Percentiles rank a stretch among this genome's conserved stretches.
phyloP scores from a whole-genome alignment of 192 early-diverging fungal species.

The Glomus cerebriforme region DNA sequence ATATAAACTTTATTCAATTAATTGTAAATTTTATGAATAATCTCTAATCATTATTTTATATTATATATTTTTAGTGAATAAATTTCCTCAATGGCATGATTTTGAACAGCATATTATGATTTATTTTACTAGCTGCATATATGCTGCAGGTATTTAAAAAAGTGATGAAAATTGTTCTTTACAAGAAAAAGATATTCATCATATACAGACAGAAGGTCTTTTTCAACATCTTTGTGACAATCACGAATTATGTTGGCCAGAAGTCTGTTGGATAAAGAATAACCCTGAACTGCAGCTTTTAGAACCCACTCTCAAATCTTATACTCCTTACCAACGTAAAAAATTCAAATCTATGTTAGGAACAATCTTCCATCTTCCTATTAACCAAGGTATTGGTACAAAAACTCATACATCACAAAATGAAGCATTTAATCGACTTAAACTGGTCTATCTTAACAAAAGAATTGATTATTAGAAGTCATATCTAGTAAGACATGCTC shows the following conservation, averaged over 20 bases:
- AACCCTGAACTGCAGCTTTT: background rate
- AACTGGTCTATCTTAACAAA: background rate
- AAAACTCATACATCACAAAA: background rate
- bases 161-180: background rate
- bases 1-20: background rate
- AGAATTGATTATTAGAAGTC: background rate
- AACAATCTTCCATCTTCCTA: background rate
- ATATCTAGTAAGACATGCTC: background rate
- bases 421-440: constrained; percentile 9
- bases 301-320: background rate
- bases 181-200: background rate
- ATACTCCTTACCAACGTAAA: background rate
- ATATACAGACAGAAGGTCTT: constrained; percentile 4
- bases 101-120: constrained; percentile 9
- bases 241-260: background rate
- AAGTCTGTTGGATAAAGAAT: background rate
- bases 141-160: constrained; percentile 6
- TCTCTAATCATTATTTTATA: too few relatives aligned
- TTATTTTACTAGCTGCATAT: background rate
- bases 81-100: background rate
- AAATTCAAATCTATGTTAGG: background rate
- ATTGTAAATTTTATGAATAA: too few relatives aligned
- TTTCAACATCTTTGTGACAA: background rate
- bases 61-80: background rate
- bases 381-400: background rate